Conservation (phyloP, 2,329 filamentous ascomycete species). For the Septoria linicola region DNA sequence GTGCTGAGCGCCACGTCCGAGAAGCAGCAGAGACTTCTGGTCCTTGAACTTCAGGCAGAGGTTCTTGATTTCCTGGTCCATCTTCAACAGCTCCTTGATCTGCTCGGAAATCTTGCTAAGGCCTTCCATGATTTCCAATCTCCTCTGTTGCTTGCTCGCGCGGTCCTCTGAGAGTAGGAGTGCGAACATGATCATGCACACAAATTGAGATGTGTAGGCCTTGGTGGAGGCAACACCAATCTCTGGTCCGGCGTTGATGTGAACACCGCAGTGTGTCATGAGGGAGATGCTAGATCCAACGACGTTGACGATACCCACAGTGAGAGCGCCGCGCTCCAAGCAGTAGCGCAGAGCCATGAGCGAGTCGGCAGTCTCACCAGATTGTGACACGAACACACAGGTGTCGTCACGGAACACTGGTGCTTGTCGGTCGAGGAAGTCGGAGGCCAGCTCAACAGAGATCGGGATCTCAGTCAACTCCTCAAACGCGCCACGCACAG, state of each 20-base stretch:
- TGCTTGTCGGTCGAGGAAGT: slow-evolving; percentile 94
- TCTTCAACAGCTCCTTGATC: slow-evolving; percentile 86
- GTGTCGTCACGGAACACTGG: slow-evolving; percentile 99
- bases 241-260: slow-evolving; percentile 98
- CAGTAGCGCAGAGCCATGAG: slow-evolving; percentile 97
- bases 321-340: slow-evolving; percentile 93
- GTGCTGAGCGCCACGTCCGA: slow-evolving; percentile 94
- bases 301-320: slow-evolving; percentile 97
- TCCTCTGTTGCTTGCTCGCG: slow-evolving; percentile 85
- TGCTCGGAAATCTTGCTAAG: slow-evolving; percentile 83
- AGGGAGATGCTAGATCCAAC: slow-evolving; percentile 98
- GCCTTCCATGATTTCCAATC: slow-evolving; percentile 95
- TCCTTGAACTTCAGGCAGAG: slow-evolving; percentile 93
- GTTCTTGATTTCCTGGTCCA: slow-evolving; percentile 91
- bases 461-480: slow-evolving; percentile 98
- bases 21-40: slow-evolving; percentile 91
- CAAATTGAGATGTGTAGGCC: slow-evolving; percentile 98
- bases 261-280: slow-evolving; percentile 98
- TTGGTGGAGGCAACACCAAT: slow-evolving; percentile 99
- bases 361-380: slow-evolving; percentile 96
- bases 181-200: slow-evolving; percentile 99
- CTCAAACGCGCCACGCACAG: slow-evolving; percentile 95
- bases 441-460: slow-evolving; percentile 91
- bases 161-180: slow-evolving; percentile 94
- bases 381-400: slow-evolving; percentile 98